These are phyloP conservation scores for Phytomonas sp. DNA, from an alignment of 208 protist genomes.

Conservation along the genomic window DNA sequence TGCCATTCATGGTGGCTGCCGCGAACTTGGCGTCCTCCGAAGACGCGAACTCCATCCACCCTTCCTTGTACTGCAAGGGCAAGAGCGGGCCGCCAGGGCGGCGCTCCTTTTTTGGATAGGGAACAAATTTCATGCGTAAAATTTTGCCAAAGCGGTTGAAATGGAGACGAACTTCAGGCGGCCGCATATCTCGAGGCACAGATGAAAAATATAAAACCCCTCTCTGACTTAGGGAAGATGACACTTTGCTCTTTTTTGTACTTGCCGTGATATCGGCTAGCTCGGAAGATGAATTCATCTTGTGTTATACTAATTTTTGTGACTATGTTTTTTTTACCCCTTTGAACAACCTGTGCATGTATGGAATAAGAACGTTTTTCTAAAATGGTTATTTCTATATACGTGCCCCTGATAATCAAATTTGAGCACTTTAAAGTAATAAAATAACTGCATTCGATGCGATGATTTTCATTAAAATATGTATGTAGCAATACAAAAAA, in stretches of 20 bases:
- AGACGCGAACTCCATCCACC: slow-evolving; percentile 67
- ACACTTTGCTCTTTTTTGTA: slow-evolving; percentile 6
- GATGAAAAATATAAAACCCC: slow-evolving; percentile 74
- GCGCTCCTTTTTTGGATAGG: slow-evolving; percentile 69
- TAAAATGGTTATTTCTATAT: neutral
- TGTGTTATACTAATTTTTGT: neutral
- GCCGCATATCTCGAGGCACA: slow-evolving; percentile 68
- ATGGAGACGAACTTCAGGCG: slow-evolving; percentile 62
- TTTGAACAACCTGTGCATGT: neutral
- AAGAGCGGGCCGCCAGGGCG: slow-evolving; percentile 53
- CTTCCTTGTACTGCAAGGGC: slow-evolving; percentile 67
- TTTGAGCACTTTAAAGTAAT: neutral
- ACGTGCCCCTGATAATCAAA: neutral
- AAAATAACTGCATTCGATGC: neutral
- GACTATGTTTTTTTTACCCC: slow-evolving; percentile 3
- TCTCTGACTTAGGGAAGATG: slow-evolving; percentile 12
- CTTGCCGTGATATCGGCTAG: neutral
- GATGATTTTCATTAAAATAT: neutral
- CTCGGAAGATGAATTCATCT: slow-evolving; percentile 7
- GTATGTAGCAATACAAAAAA: neutral
- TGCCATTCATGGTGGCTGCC: slow-evolving; percentile 48
- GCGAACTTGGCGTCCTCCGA: slow-evolving; percentile 31
- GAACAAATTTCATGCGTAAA: slow-evolving; percentile 61
- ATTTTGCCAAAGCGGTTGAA: slow-evolving; percentile 59
- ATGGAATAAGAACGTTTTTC: neutral